Base-by-base conservation (phyloP, 177 flowering plant species). In the Tripterygium wilfordii region DNA sequence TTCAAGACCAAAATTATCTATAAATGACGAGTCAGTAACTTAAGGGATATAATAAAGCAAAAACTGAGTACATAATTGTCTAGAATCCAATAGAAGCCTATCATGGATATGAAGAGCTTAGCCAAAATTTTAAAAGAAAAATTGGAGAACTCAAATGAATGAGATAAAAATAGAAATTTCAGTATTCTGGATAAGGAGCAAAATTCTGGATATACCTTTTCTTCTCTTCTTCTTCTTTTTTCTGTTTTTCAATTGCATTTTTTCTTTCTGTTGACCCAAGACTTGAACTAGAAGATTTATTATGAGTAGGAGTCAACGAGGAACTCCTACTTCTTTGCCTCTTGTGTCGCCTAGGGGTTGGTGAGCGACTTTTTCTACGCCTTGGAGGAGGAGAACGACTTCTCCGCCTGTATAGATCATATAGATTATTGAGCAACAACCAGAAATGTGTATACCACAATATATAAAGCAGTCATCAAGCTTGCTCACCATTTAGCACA, bases 191-290 rank as follows among this genome's bases (percentile, higher is more conserved):
- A n/a, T n/a, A 36, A 37, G 50, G 41, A 9, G 29, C 7, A 38
- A 37, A 24, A 8, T n/a, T n/a, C n/a, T n/a, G n/a, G n/a, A 45
- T 63, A 48, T 76, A 80, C 87, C 87, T 78, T 64, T 73, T 75
- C 67, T 58, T 78, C 60, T 77, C 76, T n/a, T n/a, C n/a, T 44
- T 70, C 79, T 54, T 74, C 82, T 18, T 55, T 68, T 61, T 36
- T 76, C 45, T 69, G 24, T 53, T 67, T 74, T 53, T 78, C 79
- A 61, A 39, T 63, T 8, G 66, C 65, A 62, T 44, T 67, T 70
- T 66, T 76, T 18, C 18, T 66, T 51, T 73, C 80, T 30, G 54
- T 21, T 8, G 67, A 62, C 19, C 67, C 83, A 65, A 63, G 60
- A 37, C 65, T 68, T 42, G 69, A 55, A 56, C 66, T 71, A 12